phyloP scores from a whole-genome alignment of 371 early-diverging fungal genomes.

The Rhizoclosmatium hyalinum region DNA sequence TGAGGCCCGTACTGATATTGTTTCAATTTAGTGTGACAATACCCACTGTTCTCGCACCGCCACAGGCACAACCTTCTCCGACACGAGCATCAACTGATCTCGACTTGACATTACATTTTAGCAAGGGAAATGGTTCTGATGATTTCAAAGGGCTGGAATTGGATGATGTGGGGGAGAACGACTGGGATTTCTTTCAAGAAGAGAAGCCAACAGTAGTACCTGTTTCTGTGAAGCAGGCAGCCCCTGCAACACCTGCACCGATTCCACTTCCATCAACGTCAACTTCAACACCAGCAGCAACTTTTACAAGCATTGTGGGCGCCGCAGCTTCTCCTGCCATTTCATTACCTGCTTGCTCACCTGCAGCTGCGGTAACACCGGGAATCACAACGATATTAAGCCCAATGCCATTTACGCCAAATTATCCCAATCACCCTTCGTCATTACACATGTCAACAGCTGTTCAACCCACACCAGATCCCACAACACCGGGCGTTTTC shows the following conservation, averaged over 20 bases:
- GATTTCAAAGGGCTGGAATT: slow-evolving; percentile 14
- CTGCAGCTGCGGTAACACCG: slow-evolving; percentile 20
- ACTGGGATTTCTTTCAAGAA: slow-evolving; percentile 14
- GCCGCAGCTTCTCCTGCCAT: slow-evolving; percentile 21
- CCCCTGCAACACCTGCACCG: not conserved
- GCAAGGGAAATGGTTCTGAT: not conserved
- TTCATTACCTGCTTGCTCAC: slow-evolving; percentile 21
- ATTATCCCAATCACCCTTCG: not conserved
- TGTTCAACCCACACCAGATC: slow-evolving; percentile 23
- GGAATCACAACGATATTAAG: not conserved
- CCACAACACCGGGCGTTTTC: slow-evolving; percentile 10
- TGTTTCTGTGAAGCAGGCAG: not conserved
- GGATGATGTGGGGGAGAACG: slow-evolving; percentile 23
- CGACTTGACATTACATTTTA: slow-evolving; percentile 2
- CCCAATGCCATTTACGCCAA: slow-evolving; percentile 19
- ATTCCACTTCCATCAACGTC: not conserved
- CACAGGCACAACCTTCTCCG: not conserved
- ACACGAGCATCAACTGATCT: slow-evolving; percentile 13
- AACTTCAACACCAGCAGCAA: not conserved
- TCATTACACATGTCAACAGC: not conserved
- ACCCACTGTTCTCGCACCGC: not conserved
- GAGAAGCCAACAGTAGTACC: not conserved
- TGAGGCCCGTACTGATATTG: too few species aligned
- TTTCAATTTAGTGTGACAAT: not conserved
- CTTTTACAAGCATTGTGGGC: not conserved